Evolutionary conservation across 169 alveolate species (phyloP), one percentile per base, ranked within the genome.

Genomic region (Eimeria praecox): DNA sequence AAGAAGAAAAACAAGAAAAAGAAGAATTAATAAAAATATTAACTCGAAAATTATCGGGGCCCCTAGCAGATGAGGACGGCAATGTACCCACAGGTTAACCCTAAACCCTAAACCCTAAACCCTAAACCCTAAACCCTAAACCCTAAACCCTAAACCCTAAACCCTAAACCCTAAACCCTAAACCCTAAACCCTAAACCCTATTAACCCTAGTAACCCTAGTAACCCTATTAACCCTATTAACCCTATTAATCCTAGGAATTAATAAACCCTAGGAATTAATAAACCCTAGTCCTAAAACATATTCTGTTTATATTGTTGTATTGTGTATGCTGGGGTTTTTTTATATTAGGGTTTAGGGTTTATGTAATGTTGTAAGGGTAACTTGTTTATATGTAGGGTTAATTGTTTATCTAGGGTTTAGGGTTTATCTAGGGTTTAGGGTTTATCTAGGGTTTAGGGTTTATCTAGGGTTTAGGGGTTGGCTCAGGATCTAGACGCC

Each of bases 21-120:
- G 97, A 96, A 73, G 42, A 35, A 27, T 97, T 97, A 78, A 96
- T 97, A 40, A 95, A 95, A 83, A 97, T 96, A 35, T 96, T 97
- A 10, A 92, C 97, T 38, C 44, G 86, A 94, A 75, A 83, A 16
- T 92, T 96, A 73, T 77, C 95, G 27, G 98, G 98, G 42, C 98
- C 98, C 49, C 95, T 97, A n/a, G 98, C 97, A 2, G 98, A 97
- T 33, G 97, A 92, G 69, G 44, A 97, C 77, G 98, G 98, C 66
- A 95, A 96, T 44, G 97, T 97, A 8, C 98, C 98, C 38, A 95
- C 97, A n/a, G 98, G 98, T 20, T 96, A 95, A 64, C 75, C 75
- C 35, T 64, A 64, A 64, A 64, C 80, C 80, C 80, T 69, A 69
- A 69, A 69, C 80, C 80, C 80, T 69, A 69, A n/a, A n/a, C 27